Evolutionary conservation across 2,329 filamentous ascomycete genomes (phyloP), one percentile per base, ranked within the genome.

Genomic region (Aspergillus japonicus): DNA sequence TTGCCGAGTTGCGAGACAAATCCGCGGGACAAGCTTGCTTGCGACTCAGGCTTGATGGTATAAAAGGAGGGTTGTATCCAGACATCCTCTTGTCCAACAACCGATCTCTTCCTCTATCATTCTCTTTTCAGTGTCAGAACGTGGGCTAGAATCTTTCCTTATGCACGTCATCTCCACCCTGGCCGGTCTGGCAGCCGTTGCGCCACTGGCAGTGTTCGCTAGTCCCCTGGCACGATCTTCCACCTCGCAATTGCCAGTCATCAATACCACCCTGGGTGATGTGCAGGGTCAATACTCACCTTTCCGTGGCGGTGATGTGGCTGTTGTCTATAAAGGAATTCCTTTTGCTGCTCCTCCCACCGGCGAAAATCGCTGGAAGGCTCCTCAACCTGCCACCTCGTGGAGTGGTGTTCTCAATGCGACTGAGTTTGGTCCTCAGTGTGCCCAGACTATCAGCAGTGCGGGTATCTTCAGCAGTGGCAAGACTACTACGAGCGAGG

Each of bases 401-500:
- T 68, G 64, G 62, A 56, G 47, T 39, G 63, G 61, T 3, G 55
- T 62, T 2, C 48, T 61, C 1, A 61, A 66, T 47, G 64, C 66
- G 3, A 63, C 60, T 1, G 24, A 58, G 5, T 68, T 64, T 8
- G 61, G 62, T 3, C 64, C 69, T 8, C 64, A 69, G 24, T 73
- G 70, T 48, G 67, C 69, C 4, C 68, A 71, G 55, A 49, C 64
- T 2, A 57, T 49, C 33, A 61, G 62, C n/a, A 35, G 33, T 6
- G 60, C 63, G 6, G 66, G 65, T n/a, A 68, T 68, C 50, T 68
- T 68, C 62, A 60, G 56, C 11, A 59, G 35, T 16, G 62, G 59
- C 0, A 87, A 66, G 35, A 69, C 68, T 6, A 56, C 62, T 16
- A 75, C 75, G 54, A 68, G 65, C 42, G 68, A 69, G 57, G 64